Evolutionary conservation across 106 monocot species (phyloP).

Genomic region (Acorus calamus): DNA sequence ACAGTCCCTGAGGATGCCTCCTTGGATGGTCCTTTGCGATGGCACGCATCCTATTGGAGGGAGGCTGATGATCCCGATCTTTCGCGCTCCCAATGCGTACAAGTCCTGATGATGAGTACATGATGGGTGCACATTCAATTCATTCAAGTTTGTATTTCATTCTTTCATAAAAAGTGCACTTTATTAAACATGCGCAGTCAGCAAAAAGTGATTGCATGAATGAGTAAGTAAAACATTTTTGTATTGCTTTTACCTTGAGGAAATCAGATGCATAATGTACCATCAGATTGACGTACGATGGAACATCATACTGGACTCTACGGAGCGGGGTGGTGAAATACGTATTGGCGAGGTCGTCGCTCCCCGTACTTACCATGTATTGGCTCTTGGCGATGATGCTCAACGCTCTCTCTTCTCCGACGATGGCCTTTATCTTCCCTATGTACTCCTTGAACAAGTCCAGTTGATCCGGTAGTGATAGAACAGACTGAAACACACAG

Average conservation of each 20-base stretch:
- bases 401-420: conserved; percentile 5
- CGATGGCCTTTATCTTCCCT: neutral
- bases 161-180: no score
- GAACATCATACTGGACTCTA: neutral
- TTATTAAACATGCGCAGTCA: no score
- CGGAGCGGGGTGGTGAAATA: conserved; percentile 5
- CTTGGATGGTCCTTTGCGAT: conserved; percentile 2
- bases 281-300: conserved; percentile 3
- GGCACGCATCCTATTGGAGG: conserved; percentile 12
- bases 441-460: conserved; percentile 13
- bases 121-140: no score
- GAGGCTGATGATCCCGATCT: conserved; percentile 5
- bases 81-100: conserved; percentile 2
- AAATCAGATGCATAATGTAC: conserved; percentile 2
- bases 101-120: neutral
- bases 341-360: conserved; percentile 16
- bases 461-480: conserved; percentile 1
- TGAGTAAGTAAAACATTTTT: neutral
- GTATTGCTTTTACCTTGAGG: conserved; percentile 2
- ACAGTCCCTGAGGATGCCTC: conserved; percentile 3
- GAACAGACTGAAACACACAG: no score
- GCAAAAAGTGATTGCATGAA: no score
- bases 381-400: conserved; percentile 6
- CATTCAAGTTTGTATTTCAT: no score
- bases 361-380: conserved; percentile 4